Conservation (phyloP, 495 filamentous ascomycete genomes). For the Penicillium flavigenum region DNA sequence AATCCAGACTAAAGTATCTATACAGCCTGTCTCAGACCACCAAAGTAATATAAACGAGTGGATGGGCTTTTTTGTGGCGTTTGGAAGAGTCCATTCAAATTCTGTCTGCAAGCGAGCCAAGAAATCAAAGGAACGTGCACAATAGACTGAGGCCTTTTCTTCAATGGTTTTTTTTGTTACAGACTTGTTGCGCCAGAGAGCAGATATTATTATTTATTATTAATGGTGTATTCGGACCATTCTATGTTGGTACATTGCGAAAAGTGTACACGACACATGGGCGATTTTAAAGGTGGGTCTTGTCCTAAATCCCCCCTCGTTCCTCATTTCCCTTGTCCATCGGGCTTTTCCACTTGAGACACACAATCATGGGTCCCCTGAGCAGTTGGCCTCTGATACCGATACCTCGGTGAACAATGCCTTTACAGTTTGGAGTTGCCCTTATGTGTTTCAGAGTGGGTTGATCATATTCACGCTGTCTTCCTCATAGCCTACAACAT, state of each 20-base stretch:
- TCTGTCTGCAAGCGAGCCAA: constrained; percentile 7
- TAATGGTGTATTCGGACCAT: background rate
- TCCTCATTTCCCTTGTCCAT: constrained; percentile 1
- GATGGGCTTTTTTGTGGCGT: constrained; percentile 1
- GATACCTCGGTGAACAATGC: background rate
- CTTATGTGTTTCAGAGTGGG: background rate
- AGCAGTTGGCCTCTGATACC: background rate
- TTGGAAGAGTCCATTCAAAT: background rate
- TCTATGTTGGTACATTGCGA: background rate
- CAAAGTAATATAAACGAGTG: background rate
- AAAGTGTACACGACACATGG: background rate
- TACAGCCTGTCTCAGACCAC: background rate
- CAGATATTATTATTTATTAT: background rate
- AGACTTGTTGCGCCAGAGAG: background rate
- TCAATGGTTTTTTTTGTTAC: background rate
- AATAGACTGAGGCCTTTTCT: background rate
- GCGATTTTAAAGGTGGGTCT: constrained; percentile 3
- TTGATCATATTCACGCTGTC: background rate
- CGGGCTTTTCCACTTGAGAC: constrained; percentile 1
- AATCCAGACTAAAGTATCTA: background rate
- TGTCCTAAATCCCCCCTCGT: background rate
- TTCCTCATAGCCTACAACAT: background rate
- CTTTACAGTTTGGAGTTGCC: background rate
- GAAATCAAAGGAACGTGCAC: constrained; percentile 6
- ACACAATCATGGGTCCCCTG: constrained; percentile 3